These are phyloP conservation scores for Penicillium manginii DNA, from an alignment of 495 filamentous ascomycete genomes.

Conservation along the genomic window DNA sequence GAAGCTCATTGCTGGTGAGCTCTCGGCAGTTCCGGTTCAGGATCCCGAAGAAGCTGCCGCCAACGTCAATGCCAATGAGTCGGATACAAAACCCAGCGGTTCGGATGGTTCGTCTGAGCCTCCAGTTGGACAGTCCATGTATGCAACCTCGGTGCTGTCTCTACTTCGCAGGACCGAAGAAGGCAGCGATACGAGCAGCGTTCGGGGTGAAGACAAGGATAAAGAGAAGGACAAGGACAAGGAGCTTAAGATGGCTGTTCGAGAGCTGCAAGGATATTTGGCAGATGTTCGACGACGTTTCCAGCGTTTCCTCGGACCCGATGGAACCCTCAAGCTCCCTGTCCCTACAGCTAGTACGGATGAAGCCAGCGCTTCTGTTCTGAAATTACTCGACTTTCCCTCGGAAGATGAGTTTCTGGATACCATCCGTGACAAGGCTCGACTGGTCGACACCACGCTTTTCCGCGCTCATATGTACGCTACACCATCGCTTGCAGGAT, in stretches of 20 bases:
- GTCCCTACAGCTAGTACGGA: slow-evolving; percentile 56
- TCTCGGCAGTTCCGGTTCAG: slow-evolving; percentile 59
- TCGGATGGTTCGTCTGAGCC: slow-evolving; percentile 33
- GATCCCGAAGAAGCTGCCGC: slow-evolving; percentile 22
- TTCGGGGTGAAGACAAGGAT: slow-evolving; percentile 33
- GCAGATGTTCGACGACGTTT: slow-evolving; percentile 81
- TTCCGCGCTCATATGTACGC: slow-evolving; percentile 94
- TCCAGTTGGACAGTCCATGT: slow-evolving; percentile 26
- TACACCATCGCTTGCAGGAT: slow-evolving; percentile 79
- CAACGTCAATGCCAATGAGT: not conserved
- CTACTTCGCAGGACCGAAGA: slow-evolving; percentile 46
- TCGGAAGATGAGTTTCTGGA: slow-evolving; percentile 63
- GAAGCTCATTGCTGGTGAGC: slow-evolving; percentile 77
- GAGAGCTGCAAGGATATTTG: slow-evolving; percentile 81
- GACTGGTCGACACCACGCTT: slow-evolving; percentile 86
- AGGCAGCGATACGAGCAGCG: slow-evolving; percentile 50
- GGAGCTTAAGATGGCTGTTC: slow-evolving; percentile 77
- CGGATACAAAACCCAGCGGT: slow-evolving; percentile 37
- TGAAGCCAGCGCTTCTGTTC: slow-evolving; percentile 49
- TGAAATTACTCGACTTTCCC: slow-evolving; percentile 50
- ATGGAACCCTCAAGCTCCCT: slow-evolving; percentile 68
- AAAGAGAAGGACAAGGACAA: slow-evolving; percentile 52
- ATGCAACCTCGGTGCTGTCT: slow-evolving; percentile 65
- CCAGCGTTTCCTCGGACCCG: slow-evolving; percentile 78
- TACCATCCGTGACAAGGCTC: slow-evolving; percentile 73